Percentiles rank a stretch among this genome's conserved stretches.
phyloP scores from a whole-genome alignment of 2,329 filamentous ascomycete genomes.

The Sarocladium brachiariae region DNA sequence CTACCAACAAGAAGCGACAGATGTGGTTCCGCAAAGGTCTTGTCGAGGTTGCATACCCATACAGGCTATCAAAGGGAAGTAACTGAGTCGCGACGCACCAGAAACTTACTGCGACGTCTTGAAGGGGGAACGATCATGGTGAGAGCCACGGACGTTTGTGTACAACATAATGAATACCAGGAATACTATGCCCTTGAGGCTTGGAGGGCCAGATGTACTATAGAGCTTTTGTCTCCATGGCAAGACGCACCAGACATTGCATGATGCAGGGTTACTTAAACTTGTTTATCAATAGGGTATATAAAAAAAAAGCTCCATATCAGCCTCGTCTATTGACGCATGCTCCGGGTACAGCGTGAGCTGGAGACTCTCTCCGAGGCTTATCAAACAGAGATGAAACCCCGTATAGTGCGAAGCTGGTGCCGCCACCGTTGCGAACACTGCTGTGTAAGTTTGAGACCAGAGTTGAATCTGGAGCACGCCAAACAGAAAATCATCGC shows the following conservation, averaged over 20 bases:
- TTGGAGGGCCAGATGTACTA: neutral
- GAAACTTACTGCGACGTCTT: no score
- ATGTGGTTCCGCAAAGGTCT: constrained; percentile 76
- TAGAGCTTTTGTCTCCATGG: neutral
- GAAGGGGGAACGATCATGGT: neutral
- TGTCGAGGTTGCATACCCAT: constrained; percentile 61
- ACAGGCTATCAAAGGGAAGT: constrained; percentile 30
- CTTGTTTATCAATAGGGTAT: constrained; percentile 3
- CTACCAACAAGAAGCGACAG: constrained; percentile 83
- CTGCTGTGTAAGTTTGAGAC: no score
- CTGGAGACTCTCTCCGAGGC: neutral
- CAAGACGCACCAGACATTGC: no score
- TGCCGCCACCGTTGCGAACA: neutral
- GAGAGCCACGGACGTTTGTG: neutral
- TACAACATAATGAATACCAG: no score
- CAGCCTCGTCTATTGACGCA: constrained; percentile 2
- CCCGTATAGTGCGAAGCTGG: neutral
- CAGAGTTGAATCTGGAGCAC: no score
- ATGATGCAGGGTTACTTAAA: neutral
- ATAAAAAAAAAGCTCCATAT: neutral
- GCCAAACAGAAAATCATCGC: neutral
- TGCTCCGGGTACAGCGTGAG: neutral
- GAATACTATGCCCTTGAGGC: neutral
- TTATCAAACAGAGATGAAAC: neutral
- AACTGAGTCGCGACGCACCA: neutral